These are phyloP conservation scores for Talaromyces sp. DNA, from an alignment of 2,329 filamentous ascomycete genomes.

Conservation along the genomic window DNA sequence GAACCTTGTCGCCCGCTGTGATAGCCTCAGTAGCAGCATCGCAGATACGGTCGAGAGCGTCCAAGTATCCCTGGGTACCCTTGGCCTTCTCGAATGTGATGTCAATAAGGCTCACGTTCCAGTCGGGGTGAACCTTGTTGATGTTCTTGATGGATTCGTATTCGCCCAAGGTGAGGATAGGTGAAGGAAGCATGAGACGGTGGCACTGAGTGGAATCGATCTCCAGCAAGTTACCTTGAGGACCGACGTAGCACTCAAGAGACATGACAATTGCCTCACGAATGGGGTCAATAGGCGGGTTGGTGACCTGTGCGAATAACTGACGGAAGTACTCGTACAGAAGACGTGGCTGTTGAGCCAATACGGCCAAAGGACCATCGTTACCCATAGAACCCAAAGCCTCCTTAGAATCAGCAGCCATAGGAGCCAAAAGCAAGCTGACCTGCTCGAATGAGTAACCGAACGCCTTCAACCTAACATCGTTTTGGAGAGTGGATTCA, in stretches of 20 bases:
- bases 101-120: slow-evolving; percentile 88
- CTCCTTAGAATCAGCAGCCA: slow-evolving; percentile 97
- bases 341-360: slow-evolving; percentile 83
- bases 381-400: slow-evolving; percentile 97
- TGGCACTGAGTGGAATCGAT: slow-evolving; percentile 89
- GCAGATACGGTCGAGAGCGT: slow-evolving; percentile 84
- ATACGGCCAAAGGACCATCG: slow-evolving; percentile 85
- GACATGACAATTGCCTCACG: slow-evolving; percentile 98
- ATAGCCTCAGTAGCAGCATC: slow-evolving; percentile 79
- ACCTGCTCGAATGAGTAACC: slow-evolving; percentile 96
- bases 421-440: slow-evolving; percentile 83
- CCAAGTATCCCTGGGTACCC: slow-evolving; percentile 78
- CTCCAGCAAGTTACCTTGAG: slow-evolving; percentile 90
- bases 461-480: slow-evolving; percentile 78
- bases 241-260: slow-evolving; percentile 90
- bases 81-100: slow-evolving; percentile 87
- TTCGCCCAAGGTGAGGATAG: slow-evolving; percentile 82
- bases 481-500: slow-evolving; percentile 71
- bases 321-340: slow-evolving; percentile 97
- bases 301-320: slow-evolving; percentile 96
- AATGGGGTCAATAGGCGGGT: slow-evolving; percentile 95
- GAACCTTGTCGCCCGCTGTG: slow-evolving; percentile 75
- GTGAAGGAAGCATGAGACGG: slow-evolving; percentile 79
- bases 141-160: slow-evolving; percentile 86
- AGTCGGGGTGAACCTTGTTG: slow-evolving; percentile 66